phyloP scores from a whole-genome alignment of 2,329 filamentous ascomycete species.

The Stromatinia cepivora region DNA sequence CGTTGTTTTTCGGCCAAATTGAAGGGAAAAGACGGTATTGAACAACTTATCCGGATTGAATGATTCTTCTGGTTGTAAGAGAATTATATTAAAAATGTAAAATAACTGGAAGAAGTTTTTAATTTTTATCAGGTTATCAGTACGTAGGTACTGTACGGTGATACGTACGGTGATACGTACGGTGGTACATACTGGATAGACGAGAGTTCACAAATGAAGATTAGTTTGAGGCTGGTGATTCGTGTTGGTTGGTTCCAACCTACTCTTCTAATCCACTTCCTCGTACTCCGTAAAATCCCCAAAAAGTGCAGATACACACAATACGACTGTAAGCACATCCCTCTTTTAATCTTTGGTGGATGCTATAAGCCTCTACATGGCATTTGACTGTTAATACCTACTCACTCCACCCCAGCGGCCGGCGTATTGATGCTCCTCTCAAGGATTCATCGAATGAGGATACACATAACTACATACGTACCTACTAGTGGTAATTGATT shows the following conservation, averaged over 20 bases:
- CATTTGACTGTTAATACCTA: neutral
- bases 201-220: neutral
- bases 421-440: neutral
- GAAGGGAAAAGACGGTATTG: neutral
- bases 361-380: neutral
- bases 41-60: neutral
- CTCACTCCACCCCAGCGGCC: neutral
- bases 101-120: neutral
- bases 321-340: neutral
- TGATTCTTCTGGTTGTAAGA: neutral
- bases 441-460: neutral
- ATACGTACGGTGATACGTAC: too few species aligned
- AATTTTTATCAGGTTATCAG: neutral
- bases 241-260: neutral
- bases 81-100: neutral
- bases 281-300: neutral
- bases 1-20: constrained; percentile 14
- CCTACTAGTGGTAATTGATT: neutral
- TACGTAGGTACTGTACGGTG: neutral
- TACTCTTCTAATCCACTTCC: neutral
- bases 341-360: neutral
- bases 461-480: neutral
- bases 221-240: neutral
- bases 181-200: neutral
- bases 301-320: neutral